These are phyloP conservation scores for Verticillium nubilum DNA, from an alignment of 2,329 filamentous ascomycete genomes.

Conservation along the genomic window DNA sequence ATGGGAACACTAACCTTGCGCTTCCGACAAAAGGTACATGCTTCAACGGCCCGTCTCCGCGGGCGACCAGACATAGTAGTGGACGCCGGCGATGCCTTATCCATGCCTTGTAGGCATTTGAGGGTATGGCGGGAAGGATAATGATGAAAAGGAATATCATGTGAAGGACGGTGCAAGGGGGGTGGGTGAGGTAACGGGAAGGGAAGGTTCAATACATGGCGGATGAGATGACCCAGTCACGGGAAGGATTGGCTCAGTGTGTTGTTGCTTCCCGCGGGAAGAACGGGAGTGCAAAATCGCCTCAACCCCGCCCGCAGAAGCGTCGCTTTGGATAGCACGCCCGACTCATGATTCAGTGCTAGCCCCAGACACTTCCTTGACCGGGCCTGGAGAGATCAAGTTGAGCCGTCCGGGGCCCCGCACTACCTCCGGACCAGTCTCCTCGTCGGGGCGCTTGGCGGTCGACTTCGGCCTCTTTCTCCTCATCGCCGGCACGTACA, in stretches of 20 bases:
- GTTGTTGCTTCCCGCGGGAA: background rate
- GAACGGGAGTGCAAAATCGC: background rate
- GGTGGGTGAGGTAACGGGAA: background rate
- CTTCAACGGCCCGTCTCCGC: slow-evolving; percentile 20
- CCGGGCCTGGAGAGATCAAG: background rate
- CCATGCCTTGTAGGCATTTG: background rate
- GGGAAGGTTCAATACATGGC: background rate
- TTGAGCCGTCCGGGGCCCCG: background rate
- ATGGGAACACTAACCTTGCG: slow-evolving; percentile 18
- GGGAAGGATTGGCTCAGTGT: background rate
- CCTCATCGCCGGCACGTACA: slow-evolving; percentile 29
- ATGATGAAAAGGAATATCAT: background rate
- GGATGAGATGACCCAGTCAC: background rate
- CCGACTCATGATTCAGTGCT: background rate
- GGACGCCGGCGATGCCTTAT: background rate
- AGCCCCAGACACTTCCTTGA: background rate
- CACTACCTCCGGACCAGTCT: background rate
- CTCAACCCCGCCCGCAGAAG: background rate
- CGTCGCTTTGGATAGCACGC: background rate
- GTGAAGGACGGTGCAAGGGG: background rate
- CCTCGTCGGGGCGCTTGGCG: background rate
- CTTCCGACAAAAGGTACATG: slow-evolving; percentile 23
- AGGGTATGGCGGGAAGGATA: background rate
- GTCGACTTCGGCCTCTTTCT: slow-evolving; percentile 30
- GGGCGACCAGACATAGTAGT: slow-evolving; percentile 6